These are phyloP conservation scores for Eucalyptus sp. DNA, from an alignment of 345 rosid genomes.

Conservation along the genomic window DNA sequence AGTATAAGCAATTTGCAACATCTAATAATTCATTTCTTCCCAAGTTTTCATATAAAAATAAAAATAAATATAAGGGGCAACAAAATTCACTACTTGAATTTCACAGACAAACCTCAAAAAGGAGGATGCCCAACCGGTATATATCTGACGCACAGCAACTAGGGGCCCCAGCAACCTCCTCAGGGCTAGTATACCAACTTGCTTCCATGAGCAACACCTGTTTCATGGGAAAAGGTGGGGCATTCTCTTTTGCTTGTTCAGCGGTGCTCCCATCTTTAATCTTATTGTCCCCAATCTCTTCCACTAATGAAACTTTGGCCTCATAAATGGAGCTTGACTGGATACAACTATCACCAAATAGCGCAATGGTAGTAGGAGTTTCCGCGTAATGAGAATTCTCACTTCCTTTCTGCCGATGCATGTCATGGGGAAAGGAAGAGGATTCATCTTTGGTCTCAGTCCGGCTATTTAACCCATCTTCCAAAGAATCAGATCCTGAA, in stretches of 20 bases:
- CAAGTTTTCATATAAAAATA: not conserved
- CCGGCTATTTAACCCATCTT: conserved; percentile 51
- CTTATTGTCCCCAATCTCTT: conserved; percentile 29
- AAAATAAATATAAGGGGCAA: not conserved
- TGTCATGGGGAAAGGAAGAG: conserved; percentile 27
- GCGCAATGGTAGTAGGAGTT: conserved; percentile 23
- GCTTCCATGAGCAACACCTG: conserved; percentile 72
- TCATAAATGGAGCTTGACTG: conserved; percentile 36
- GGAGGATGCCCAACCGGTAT: conserved; percentile 78
- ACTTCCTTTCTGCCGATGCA: conserved; percentile 18
- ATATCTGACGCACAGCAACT: conserved; percentile 80
- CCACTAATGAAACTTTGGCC: conserved; percentile 8
- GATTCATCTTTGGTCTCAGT: conserved; percentile 22
- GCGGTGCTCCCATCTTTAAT: conserved; percentile 10
- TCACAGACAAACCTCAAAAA: conserved; percentile 63
- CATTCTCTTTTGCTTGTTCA: conserved; percentile 49
- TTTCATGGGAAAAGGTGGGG: conserved; percentile 79
- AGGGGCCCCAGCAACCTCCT: conserved; percentile 54
- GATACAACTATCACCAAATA: conserved; percentile 52
- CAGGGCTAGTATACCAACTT: conserved; percentile 87
- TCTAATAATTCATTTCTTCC: not conserved
- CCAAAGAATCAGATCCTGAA: conserved; percentile 84
- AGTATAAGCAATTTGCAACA: not conserved
- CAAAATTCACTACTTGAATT: not conserved
- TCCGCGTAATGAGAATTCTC: conserved; percentile 20